A percentile compares a stretch with the other conserved stretches of the same genome.
Evolutionary conservation across 352 stramenopile genomes (phyloP).

Genomic region (Phytophthora foliorum): DNA sequence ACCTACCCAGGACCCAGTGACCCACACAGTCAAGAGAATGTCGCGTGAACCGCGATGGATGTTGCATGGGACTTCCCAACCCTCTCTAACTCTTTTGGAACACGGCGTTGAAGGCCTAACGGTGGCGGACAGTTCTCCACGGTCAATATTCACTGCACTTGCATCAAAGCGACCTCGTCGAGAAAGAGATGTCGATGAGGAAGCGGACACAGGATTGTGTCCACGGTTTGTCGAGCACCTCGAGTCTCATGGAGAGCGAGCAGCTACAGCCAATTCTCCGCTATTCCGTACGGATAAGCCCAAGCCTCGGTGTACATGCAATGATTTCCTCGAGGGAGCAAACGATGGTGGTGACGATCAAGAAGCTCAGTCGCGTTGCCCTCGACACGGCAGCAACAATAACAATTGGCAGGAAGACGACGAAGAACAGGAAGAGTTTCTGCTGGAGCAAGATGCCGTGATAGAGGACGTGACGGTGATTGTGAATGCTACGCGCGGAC

Average conservation of each 20-base stretch:
- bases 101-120: constrained; percentile 33
- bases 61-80: constrained; percentile 12
- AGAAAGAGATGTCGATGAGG: constrained; percentile 11
- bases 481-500: constrained; percentile 53
- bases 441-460: constrained; percentile 13
- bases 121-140: constrained; percentile 20
- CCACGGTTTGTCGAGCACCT: constrained; percentile 32
- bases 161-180: constrained; percentile 17
- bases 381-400: constrained; percentile 8
- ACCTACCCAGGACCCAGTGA: not conserved
- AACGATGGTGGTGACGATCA: not conserved
- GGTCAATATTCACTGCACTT: constrained; percentile 18
- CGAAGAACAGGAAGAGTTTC: constrained; percentile 5
- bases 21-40: not conserved
- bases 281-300: constrained; percentile 26
- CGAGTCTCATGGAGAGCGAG: constrained; percentile 22
- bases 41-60: constrained; percentile 15
- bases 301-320: constrained; percentile 12
- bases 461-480: constrained; percentile 58
- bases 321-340: not conserved
- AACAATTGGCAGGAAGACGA: constrained; percentile 34
- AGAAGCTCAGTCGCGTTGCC: not conserved
- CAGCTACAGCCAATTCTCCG: constrained; percentile 18
- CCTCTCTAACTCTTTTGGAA: constrained; percentile 19
- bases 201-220: constrained; percentile 20